phyloP scores from a whole-genome alignment of 345 rosid species.

The Acer negundo region DNA sequence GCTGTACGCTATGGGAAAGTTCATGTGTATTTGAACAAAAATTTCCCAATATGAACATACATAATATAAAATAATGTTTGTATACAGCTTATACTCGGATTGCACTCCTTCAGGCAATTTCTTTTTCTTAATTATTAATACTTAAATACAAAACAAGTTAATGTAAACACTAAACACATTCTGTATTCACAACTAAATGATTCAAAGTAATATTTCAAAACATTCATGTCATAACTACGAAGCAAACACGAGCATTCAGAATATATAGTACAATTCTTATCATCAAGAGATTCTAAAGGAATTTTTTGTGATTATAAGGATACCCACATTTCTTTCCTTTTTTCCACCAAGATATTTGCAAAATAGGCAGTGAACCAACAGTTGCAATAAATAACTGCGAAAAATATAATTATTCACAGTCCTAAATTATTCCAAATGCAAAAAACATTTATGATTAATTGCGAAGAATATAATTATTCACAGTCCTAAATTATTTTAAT shows the following conservation, averaged over 20 bases:
- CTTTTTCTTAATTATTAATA: background rate
- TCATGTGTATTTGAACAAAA: background rate
- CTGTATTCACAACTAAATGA: background rate
- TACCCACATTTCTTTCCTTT: background rate
- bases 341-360: background rate
- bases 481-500: background rate
- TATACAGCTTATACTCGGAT: background rate
- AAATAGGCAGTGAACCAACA: background rate
- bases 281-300: background rate
- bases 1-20: background rate
- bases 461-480: background rate
- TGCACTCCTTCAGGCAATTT: background rate
- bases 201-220: background rate
- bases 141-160: background rate
- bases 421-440: background rate
- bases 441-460: background rate
- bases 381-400: background rate
- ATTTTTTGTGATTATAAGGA: background rate
- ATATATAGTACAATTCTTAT: background rate
- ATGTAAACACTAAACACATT: background rate
- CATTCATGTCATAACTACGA: background rate
- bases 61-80: background rate
- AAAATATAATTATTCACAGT: conserved; percentile 4
- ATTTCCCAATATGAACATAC: background rate
- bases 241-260: background rate